A percentile compares a stretch with the other conserved stretches of the same genome.
These are phyloP conservation scores for Coniferiporia weirii DNA, from an alignment of 1,284 basidiomycete genomes.

Conservation along the genomic window DNA sequence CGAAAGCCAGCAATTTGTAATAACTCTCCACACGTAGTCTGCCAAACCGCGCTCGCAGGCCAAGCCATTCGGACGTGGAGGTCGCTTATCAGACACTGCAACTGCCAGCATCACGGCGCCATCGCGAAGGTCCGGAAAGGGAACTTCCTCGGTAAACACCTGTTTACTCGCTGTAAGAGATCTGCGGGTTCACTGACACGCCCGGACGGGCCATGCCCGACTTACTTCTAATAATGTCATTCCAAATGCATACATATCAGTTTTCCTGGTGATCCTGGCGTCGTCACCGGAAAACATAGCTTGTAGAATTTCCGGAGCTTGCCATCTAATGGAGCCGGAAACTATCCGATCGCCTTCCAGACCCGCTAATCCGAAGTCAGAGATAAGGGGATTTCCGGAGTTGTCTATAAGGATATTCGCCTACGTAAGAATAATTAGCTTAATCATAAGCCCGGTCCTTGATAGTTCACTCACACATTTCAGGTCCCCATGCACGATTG, in stretches of 20 bases:
- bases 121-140: not conserved
- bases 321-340: not conserved
- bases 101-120: not conserved
- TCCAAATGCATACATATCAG: conserved; percentile 7
- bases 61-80: not conserved
- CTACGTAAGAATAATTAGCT: conserved; percentile 12
- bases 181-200: too few species aligned
- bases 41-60: not conserved
- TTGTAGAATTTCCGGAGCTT: conserved; percentile 1
- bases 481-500: not conserved
- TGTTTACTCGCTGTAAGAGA: not conserved
- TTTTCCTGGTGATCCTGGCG: conserved; percentile 24
- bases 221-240: conserved; percentile 1
- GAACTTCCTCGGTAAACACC: not conserved
- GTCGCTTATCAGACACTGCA: not conserved
- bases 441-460: too few species aligned
- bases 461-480: not conserved
- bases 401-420: conserved; percentile 28
- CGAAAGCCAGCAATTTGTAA: not conserved
- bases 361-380: not conserved
- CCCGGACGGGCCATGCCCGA: not conserved
- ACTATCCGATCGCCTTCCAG: not conserved
- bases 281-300: conserved; percentile 14
- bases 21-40: not conserved
- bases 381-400: not conserved